These are phyloP conservation scores for Fusarium clavum DNA, from an alignment of 2,329 filamentous ascomycete species.

Conservation along the genomic window DNA sequence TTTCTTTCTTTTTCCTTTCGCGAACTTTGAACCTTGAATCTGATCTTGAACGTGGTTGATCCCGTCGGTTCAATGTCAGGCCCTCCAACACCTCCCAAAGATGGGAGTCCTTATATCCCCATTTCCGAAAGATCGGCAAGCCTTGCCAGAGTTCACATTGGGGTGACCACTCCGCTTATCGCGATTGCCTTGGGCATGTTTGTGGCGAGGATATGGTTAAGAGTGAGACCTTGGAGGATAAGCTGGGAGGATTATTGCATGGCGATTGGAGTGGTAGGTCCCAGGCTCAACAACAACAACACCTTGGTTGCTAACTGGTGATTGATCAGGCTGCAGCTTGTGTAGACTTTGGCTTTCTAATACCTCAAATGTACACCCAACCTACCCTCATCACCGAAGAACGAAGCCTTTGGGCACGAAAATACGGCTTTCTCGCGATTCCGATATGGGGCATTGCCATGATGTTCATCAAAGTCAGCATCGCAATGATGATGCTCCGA, in stretches of 20 bases:
- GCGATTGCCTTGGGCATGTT: conserved; percentile 9
- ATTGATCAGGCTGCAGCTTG: background rate
- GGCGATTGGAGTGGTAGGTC: conserved; percentile 6
- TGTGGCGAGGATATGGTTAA: conserved; percentile 7
- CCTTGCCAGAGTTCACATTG: background rate
- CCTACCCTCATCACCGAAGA: conserved; percentile 5
- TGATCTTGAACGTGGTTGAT: background rate
- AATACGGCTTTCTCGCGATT: conserved; percentile 12
- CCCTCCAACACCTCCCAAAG: background rate
- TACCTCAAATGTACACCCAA: conserved; percentile 13
- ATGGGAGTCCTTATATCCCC: conserved; percentile 17
- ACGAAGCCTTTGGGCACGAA: background rate
- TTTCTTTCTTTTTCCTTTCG: background rate
- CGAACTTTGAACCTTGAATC: background rate
- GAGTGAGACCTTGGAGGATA: background rate
- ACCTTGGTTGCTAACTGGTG: background rate
- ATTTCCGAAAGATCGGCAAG: background rate
- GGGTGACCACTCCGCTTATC: background rate
- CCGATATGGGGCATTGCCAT: conserved; percentile 20
- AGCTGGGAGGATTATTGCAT: conserved; percentile 19
- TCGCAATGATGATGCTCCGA: conserved; percentile 27
- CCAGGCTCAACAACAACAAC: accelerated
- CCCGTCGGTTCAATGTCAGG: background rate
- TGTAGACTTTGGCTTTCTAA: conserved; percentile 11
- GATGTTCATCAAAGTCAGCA: conserved; percentile 29